phyloP scores from a whole-genome alignment of 1,139 yeast species.

The Yamadazyma songkhlaensis region DNA sequence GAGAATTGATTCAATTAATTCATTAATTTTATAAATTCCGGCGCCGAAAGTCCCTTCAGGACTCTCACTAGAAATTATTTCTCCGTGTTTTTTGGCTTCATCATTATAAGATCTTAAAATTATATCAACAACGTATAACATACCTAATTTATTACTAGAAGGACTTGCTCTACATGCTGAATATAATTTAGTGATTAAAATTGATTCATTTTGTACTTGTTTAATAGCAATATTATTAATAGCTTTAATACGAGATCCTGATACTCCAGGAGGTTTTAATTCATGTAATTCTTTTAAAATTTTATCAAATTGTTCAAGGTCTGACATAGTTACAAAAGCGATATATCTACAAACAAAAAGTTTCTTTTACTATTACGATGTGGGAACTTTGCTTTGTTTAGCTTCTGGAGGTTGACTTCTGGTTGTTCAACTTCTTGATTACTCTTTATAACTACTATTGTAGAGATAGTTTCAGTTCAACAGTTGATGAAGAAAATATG shows the following conservation, averaged over 20 bases:
- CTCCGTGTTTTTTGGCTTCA: slow-evolving; percentile 58
- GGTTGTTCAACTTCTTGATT: no score
- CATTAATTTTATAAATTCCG: slow-evolving; percentile 62
- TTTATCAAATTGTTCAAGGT: slow-evolving; percentile 62
- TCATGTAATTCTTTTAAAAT: slow-evolving; percentile 71
- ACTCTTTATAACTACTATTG: background rate
- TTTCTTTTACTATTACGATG: slow-evolving; percentile 1
- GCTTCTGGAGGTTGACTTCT: no score
- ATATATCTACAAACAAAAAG: background rate
- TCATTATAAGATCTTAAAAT: slow-evolving; percentile 84
- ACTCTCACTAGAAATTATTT: slow-evolving; percentile 44
- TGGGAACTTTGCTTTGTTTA: background rate
- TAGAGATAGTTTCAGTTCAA: no score
- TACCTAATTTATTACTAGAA: slow-evolving; percentile 82
- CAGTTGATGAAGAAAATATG: no score
- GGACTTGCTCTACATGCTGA: slow-evolving; percentile 75
- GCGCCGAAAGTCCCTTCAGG: slow-evolving; percentile 74
- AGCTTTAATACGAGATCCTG: slow-evolving; percentile 90
- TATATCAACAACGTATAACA: slow-evolving; percentile 88
- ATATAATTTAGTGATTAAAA: slow-evolving; percentile 56
- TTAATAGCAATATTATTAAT: slow-evolving; percentile 75
- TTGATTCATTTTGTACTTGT: slow-evolving; percentile 57
- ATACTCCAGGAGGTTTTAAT: slow-evolving; percentile 88
- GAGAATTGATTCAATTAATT: slow-evolving; percentile 54
- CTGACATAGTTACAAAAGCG: slow-evolving; percentile 21